Base-by-base conservation (phyloP, 1,139 yeast genomes). In the Candida tetrigidarum region DNA sequence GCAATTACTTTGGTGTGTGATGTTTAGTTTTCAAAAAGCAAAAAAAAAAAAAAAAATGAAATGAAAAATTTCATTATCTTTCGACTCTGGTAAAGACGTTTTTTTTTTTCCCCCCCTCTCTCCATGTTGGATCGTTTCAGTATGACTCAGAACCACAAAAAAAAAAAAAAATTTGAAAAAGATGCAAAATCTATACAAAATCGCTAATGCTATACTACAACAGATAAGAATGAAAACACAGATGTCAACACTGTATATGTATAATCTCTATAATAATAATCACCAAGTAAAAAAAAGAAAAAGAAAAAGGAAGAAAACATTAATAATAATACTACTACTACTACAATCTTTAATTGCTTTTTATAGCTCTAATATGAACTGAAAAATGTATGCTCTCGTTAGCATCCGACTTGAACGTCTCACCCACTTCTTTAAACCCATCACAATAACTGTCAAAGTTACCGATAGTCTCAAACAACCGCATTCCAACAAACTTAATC, bases 401-500 rank as follows among this genome's bases (percentile, higher is more conserved):
- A 37, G 46, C 37, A 10, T 34, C 35, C 15, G 46, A 26, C 15
- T 30, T 44, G 12, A 45, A 26, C 4, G 39, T 35, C 11, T 49
- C 52, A 3, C 49, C 56, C 6, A 49, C 56, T 19, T 51, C 52
- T 33, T 58, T 61, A 42, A 59, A 57, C 11, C 48, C 51, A 16
- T 52, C 51, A 47, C 71, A 67, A 48, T 56, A 71, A 16, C 57
- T 64, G 39, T 64, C 67, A 29, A 70, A 52, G 35, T 59, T 57
- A n/a, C 73, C 76, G 15, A 63, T 55, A 50, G 65, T 59, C 51
- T 71, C 78, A 45, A 62, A 64, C 26, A 67, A 50, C 42, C 62
- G 56, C 46, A 71, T 53, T 2, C 66, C 66, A 15, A 59, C 59
- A 50, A 67, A 70, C 38, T 63, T 63, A 15, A 63, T 54, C 42